Evolutionary conservation across 1,284 basidiomycete genomes (phyloP), one percentile per base, ranked within the genome.

Genomic region (Kwoniella shivajii): DNA sequence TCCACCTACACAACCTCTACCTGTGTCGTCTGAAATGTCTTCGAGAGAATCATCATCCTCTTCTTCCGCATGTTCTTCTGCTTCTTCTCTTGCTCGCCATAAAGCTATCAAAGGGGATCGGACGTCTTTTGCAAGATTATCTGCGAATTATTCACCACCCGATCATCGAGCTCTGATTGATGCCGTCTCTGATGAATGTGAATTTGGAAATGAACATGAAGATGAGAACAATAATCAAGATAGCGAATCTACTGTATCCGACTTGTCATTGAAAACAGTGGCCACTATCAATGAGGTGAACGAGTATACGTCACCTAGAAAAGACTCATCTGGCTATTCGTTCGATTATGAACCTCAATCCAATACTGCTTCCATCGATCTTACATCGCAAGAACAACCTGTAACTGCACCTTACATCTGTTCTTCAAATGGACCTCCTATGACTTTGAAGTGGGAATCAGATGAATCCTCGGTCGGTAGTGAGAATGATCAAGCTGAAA

Each of bases 371-470:
- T 46, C n/a, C 22, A n/a, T 44, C 14, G 20, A 24, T 4, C 2
- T 41, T 29, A 43, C 26, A n/a, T 7, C 14, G 16, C 6, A 38
- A 29, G 24, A 30, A 29, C 29, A 5, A 36, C 27, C 3, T 6
- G 18, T 47, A 6, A 47, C 45, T 33, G 34, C 65, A 3, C 54
- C 65, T 33, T 60, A 57, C 34, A 30, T 63, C 11, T 58, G 60
- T 5, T 39, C 51, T 2, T 27, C 38, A 10, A 18, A 45, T 27
- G 55, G 43, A n/a, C 61, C 61, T 16, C 33, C 46, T 1, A 38
- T 61, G 39, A 64, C 65, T 5, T 59, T 67, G 5, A 42, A 61
- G 9, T 68, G 66, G 66, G 55, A 65, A 46, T 58, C 61, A 0
- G 66, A 68, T 48, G 63, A 61, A 22, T 36, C 27, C 9, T 43